Evolutionary conservation across 148 eudicot genomes (phyloP), one percentile per base, ranked within the genome.

Genomic region (Amaranthus hypochondriacus): DNA sequence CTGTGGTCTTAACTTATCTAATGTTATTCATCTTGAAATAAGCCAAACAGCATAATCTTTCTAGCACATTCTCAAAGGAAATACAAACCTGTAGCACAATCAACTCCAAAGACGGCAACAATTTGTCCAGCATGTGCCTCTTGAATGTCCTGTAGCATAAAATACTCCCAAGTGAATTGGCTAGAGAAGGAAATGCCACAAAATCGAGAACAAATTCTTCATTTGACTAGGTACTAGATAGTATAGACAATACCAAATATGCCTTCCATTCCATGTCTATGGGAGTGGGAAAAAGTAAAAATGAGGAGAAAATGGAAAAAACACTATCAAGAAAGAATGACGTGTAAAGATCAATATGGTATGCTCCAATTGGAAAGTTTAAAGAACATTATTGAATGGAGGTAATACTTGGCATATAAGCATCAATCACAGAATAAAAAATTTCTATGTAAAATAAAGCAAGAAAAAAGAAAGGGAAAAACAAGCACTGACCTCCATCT

Each of bases 61-160:
- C 39, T 14, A 75, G 39, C 42, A 56, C 7, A 54, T 7, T 46
- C 11, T 48, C 5, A 48, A 68, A 78, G 18, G 9, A 28, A 72
- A 73, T n/a, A 74, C 43, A 42, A 52, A 90, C 97, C 97, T 88
- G 98, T 89, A 77, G 98, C 89, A 86, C 98, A 92, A 79, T 94
- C 98, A 68, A 94, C 85, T 66, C 98, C 98, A 83, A 94, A 94
- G 51, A 94, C 97, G 82, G 98, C 98, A 75, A 94, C 98, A 72
- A 94, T 94, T 79, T 94, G 97, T 61, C 98, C 98, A 42, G 98
- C 98, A 81, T 94, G 96, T 59, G 98, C 98, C 86, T 94, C 93
- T 86, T 92, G 98, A 78, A 94, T 94, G 76, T 94, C 98, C 98
- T 94, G 62, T 54, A 75, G 60, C 69, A 81, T 49, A 14, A 66